Evolutionary conservation across 768 basidiomycete species (phyloP).

Genomic region (Crucibulum laeve): DNA sequence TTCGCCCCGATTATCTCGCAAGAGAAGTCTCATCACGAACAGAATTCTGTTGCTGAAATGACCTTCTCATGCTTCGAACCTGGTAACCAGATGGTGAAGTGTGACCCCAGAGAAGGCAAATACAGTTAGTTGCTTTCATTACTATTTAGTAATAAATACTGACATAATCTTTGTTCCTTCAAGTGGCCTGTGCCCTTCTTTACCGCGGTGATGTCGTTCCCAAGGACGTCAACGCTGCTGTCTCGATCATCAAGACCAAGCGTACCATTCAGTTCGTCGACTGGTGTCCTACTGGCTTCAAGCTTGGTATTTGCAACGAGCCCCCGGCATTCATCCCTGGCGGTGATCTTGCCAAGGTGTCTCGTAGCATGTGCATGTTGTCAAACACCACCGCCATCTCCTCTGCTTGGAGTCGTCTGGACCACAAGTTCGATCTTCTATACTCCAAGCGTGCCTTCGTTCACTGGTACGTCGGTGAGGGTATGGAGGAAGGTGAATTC

Average conservation of each 20-base stretch:
- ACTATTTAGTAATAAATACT: constrained; percentile 5
- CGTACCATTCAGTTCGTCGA: constrained; percentile 97
- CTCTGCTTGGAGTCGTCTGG: constrained; percentile 87
- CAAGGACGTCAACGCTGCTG: constrained; percentile 92
- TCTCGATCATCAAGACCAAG: constrained; percentile 94
- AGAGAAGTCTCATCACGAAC: constrained; percentile 94
- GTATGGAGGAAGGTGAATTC: constrained; percentile 99
- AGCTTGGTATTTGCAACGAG: constrained; percentile 98
- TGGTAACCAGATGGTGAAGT: constrained; percentile 94
- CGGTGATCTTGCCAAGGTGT: constrained; percentile 92
- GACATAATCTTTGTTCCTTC: constrained; percentile 10
- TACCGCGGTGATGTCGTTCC: constrained; percentile 97
- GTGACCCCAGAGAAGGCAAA: constrained; percentile 97
- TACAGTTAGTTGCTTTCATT: constrained; percentile 65
- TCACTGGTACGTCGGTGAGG: constrained; percentile 97
- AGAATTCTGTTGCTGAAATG: constrained; percentile 97
- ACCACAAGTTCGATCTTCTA: constrained; percentile 98
- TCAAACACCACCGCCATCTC: constrained; percentile 94
- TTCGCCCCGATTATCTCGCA: constrained; percentile 94
- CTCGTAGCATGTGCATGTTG: constrained; percentile 95
- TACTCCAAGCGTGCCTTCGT: constrained; percentile 95
- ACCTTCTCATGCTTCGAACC: constrained; percentile 97
- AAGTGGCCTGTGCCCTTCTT: constrained; percentile 88
- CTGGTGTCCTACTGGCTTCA: constrained; percentile 98
- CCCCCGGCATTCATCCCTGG: constrained; percentile 88